phyloP scores from a whole-genome alignment of 2,329 filamentous ascomycete genomes.

The Alternaria sp. region DNA sequence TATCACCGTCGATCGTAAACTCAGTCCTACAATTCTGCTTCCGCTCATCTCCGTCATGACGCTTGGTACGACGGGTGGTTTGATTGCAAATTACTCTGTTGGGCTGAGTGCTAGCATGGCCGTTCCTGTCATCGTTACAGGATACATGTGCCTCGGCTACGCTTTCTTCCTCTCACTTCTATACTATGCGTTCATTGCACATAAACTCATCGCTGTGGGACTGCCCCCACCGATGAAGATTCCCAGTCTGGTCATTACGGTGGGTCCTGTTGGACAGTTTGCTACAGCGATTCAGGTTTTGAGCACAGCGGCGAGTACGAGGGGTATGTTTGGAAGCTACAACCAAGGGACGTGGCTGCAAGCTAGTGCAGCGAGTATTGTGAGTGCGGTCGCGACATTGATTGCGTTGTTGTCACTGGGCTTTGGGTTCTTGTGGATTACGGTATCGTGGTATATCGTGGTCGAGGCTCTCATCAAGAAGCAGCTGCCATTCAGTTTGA shows the following conservation, averaged over 20 bases:
- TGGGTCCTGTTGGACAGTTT: slow-evolving; percentile 32
- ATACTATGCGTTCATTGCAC: slow-evolving; percentile 27
- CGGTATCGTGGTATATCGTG: slow-evolving; percentile 27
- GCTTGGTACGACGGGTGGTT: slow-evolving; percentile 27
- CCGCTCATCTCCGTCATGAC: slow-evolving; percentile 31
- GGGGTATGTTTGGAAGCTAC: slow-evolving; percentile 23
- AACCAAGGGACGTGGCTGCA: slow-evolving; percentile 26
- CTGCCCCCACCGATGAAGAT: slow-evolving; percentile 22
- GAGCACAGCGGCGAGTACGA: slow-evolving; percentile 23
- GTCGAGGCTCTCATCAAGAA: slow-evolving; percentile 23
- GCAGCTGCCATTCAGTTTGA: slow-evolving; percentile 25
- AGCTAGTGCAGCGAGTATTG: slow-evolving; percentile 20
- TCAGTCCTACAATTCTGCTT: slow-evolving; percentile 27
- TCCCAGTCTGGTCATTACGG: slow-evolving; percentile 22
- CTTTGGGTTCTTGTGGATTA: slow-evolving; percentile 29
- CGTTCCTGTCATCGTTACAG: slow-evolving; percentile 29
- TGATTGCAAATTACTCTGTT: slow-evolving; percentile 24
- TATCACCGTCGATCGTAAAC: slow-evolving; percentile 19
- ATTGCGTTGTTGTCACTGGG: slow-evolving; percentile 24
- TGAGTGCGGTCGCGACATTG: slow-evolving; percentile 19
- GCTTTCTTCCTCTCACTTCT: slow-evolving; percentile 28
- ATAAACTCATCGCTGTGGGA: slow-evolving; percentile 28
- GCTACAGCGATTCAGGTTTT: slow-evolving; percentile 29
- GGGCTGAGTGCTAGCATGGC: slow-evolving; percentile 24
- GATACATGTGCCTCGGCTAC: slow-evolving; percentile 29